Evolutionary conservation across 306 rosid species (phyloP), one percentile per base, ranked within the genome.

Genomic region (Canavalia gladiata): DNA sequence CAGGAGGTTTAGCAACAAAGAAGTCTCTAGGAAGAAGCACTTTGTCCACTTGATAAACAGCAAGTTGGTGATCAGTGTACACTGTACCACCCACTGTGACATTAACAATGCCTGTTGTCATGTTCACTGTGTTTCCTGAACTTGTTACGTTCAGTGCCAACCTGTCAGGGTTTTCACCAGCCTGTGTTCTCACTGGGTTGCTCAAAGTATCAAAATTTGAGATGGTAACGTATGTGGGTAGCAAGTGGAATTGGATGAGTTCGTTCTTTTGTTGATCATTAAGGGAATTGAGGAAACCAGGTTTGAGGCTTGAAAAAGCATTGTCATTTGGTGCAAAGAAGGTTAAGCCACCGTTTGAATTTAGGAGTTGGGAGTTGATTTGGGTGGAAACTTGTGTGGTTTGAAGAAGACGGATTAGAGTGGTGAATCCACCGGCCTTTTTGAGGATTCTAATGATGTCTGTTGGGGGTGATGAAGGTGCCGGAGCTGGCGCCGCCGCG

Each of bases 171-270:
- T 84, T 65, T 4, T 78, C 90, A 13, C 97, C 94, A 0, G 94
- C 97, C 34, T 92, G 94, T 10, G 97, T 92, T 46, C 93, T 75
- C 1, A 92, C 84, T 0, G 94, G 93, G 75, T 92, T 90, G 79
- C 97, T 90, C 7, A 92, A 31, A 1, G 97, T 90, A 64, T 90
- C 93, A 18, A 92, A 90, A 45, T 92, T 90, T 1, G 97, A 56
- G 0, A 63, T 13, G 0, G 97, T 68, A 1, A 92, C 86, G 66
- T 54, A 83, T 1, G 78, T 68, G 43, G 91, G 94, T 13, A 92
- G 75, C 66, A 92, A 55, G 78, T 92, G 94, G 85, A 87, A 92
- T 33, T 90, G 97, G 50, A 92, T 47, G 41, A 90, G 93, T 65
- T 92, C 86, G 45, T 83, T 92, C 72, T 92, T 92, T 35, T 89